Evolutionary conservation across 2,329 filamentous ascomycete species (phyloP), one percentile per base, ranked within the genome.

Genomic region (Amesomyces nigricolor): DNA sequence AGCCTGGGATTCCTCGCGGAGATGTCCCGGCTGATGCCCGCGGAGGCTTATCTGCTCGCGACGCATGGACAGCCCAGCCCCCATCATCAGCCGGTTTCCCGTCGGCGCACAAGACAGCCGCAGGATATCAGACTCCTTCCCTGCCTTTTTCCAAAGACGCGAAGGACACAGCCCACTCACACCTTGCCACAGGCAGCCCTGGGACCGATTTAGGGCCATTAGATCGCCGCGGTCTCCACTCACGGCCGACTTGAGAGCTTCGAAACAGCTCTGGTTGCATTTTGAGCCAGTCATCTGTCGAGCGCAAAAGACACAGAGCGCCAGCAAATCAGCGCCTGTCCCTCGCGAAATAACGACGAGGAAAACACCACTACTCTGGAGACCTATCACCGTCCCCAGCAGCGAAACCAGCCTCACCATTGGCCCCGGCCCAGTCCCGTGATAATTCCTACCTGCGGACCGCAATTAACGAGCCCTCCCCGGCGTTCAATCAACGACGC

Each of bases 361-460:
- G 53, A 65, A 66, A 65, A 66, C 68, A 68, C 65, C 66, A 62
- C 67, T 63, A 63, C 63, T 65, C 62, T 52, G 63, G 64, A 74
- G 66, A 73, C 78, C 78, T 81, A 80, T 81, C 77, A 79, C 67
- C 69, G 69, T 73, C 71, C 66, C 66, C 65, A 76, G 65, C 71
- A 63, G 70, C 67, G 58, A 59, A 65, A 62, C 76, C 68, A 67
- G 61, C 63, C 51, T 69, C 69, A 69, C 65, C 65, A 81, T 81
- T 81, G 78, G 78, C 64, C 68, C 61, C 67, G 57, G 42, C 58
- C 63, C 62, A 58, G 72, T 80, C 79, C 80, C 77, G 77, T 81
- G 79, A 81, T 78, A 70, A 58, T 63, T 58, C 56, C 63, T 60
- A 57, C 62, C 74, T 76, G 74, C 74, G 73, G 73, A 75, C 63